These are phyloP conservation scores for Thyridium curvatum DNA, from an alignment of 2,329 filamentous ascomycete species.

Conservation along the genomic window DNA sequence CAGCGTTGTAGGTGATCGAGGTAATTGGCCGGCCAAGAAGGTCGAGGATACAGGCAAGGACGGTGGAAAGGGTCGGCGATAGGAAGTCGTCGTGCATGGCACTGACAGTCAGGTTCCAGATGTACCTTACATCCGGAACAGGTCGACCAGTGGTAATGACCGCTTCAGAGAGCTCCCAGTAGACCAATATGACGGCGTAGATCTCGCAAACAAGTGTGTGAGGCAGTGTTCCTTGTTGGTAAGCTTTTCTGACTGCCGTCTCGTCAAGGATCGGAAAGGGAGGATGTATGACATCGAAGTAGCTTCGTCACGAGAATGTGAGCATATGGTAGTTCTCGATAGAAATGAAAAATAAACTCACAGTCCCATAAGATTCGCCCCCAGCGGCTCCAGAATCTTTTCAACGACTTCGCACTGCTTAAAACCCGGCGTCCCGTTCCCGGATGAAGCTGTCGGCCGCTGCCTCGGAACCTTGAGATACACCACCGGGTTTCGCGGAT, in stretches of 20 bases:
- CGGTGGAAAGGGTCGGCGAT: slow-evolving; percentile 50
- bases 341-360: slow-evolving; percentile 23
- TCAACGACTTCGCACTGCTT: slow-evolving; percentile 50
- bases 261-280: slow-evolving; percentile 58
- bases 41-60: slow-evolving; percentile 52
- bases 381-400: slow-evolving; percentile 49
- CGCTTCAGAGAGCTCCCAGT: slow-evolving; percentile 48
- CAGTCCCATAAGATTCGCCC: slow-evolving; percentile 41
- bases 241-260: slow-evolving; percentile 29
- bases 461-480: slow-evolving; percentile 38
- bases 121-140: slow-evolving; percentile 51
- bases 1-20: slow-evolving; percentile 51
- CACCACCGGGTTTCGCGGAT: slow-evolving; percentile 38
- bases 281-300: slow-evolving; percentile 49
- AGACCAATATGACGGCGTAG: slow-evolving; percentile 51
- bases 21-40: slow-evolving; percentile 54
- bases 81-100: slow-evolving; percentile 54
- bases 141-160: slow-evolving; percentile 33
- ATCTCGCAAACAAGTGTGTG: slow-evolving; percentile 48
- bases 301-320: slow-evolving; percentile 38
- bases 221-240: slow-evolving; percentile 22
- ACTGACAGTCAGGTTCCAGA: slow-evolving; percentile 56
- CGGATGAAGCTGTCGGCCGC: slow-evolving; percentile 33
- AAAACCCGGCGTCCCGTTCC: slow-evolving; percentile 29
- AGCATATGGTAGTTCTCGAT: too few relatives aligned